Evolutionary conservation across 2,329 filamentous ascomycete species (phyloP).

Genomic region (Calonectria pauciramosa): DNA sequence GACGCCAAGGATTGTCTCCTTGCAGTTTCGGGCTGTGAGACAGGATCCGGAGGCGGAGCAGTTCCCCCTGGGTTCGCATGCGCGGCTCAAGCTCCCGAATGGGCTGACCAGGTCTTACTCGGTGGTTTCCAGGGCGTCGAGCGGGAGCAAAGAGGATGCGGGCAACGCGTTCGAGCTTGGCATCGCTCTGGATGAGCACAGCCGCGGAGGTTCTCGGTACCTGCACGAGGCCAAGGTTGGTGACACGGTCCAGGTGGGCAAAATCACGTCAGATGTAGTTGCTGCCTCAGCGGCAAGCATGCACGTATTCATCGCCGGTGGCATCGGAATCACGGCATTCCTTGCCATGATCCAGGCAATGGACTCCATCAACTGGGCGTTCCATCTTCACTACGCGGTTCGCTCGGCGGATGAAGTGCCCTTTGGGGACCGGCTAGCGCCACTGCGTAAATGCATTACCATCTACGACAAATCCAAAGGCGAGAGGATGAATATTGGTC

Average conservation of each 20-base stretch:
- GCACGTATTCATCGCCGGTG: constrained; percentile 74
- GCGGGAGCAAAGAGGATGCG: constrained; percentile 15
- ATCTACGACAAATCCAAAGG: constrained; percentile 68
- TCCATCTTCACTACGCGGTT: constrained; percentile 71
- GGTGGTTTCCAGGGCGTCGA: constrained; percentile 57
- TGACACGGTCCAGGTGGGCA: constrained; percentile 64
- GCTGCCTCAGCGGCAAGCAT: constrained; percentile 62
- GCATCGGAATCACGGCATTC: constrained; percentile 77
- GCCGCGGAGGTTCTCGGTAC: constrained; percentile 73
- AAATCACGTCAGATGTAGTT: constrained; percentile 64
- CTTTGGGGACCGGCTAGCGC: constrained; percentile 63
- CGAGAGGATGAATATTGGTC: constrained; percentile 65
- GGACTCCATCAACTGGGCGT: constrained; percentile 61
- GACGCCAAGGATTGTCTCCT: constrained; percentile 64
- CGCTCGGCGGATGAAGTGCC: constrained; percentile 65
- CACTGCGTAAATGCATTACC: constrained; percentile 56
- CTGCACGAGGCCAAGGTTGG: constrained; percentile 67
- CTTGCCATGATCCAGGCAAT: constrained; percentile 61
- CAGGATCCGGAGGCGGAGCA: constrained; percentile 53
- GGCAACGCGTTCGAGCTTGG: constrained; percentile 70
- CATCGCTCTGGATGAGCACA: constrained; percentile 66
- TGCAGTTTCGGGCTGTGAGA: constrained; percentile 64
- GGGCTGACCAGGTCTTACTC: constrained; percentile 73
- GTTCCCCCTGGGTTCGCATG: constrained; percentile 64
- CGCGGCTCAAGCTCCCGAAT: constrained; percentile 68